Evolutionary conservation across 257 asterid species (phyloP), one percentile per base, ranked within the genome.

Genomic region (Phtheirospermum japonicum): DNA sequence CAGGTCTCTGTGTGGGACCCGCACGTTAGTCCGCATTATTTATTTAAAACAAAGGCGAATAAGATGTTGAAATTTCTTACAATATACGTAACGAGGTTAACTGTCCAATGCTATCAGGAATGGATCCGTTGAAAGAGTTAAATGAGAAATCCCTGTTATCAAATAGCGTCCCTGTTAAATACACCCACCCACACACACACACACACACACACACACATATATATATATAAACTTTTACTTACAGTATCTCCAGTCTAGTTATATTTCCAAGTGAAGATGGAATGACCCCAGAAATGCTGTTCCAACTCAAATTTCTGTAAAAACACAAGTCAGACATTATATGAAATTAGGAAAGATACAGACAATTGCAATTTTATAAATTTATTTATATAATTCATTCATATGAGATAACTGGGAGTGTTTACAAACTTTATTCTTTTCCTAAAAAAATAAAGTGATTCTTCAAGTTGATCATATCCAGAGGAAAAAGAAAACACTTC

Each of bases 241-340:
- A 93, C 99, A 89, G 65, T 68, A 62, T 83, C 75, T 89, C 89
- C 52, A 93, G 75, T 73, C 77, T 70, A 57, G 79, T 56, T 71
- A 93, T 63, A 39, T 74, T 69, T 69, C 97, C 99, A 59, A 93
- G 83, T 34, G 96, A 77, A 5, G 90, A 78, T 14, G 99, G 96
- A 73, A 93, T 87, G 61, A 18, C 73, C 58, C 96, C 97, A 32
- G 84, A 75, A 64, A 89, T 84, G 80, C 92, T 80, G 81, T 93
- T 89, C 40, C 96, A 93, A 26, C 97, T 89, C 79, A 93, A 77
- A 70, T 93, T 93, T 83, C 99, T 93, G 92, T 57, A 69, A 56
- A 70, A 0, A 59, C 17, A 65, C 43, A 66, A 60, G 36, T 49
- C 46, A 31, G 14, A 32, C n/a, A 31, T 23, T 31, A 23, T 52